These are phyloP conservation scores for Mentha longifolia DNA, from an alignment of 257 asterid species.

Conservation along the genomic window DNA sequence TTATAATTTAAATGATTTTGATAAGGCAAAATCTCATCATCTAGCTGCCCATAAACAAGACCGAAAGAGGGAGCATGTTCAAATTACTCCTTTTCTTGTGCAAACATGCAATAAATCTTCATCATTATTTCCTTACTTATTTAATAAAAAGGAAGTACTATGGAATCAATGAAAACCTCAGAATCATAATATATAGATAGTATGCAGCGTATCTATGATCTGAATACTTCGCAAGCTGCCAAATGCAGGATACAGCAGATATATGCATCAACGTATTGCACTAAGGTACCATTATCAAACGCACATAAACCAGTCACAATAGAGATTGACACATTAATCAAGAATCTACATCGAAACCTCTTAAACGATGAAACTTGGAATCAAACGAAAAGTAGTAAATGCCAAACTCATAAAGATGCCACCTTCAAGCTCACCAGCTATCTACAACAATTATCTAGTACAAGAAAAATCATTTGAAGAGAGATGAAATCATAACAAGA, in stretches of 20 bases:
- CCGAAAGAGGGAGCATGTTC: constrained; percentile 21
- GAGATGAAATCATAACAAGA: not conserved
- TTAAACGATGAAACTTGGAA: constrained; percentile 8
- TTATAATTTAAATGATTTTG: not conserved
- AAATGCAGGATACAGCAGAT: constrained; percentile 8
- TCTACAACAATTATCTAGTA: constrained; percentile 12
- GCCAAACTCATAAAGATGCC: constrained; percentile 16
- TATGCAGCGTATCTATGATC: not conserved
- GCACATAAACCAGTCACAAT: not conserved
- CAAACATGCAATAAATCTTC: not conserved
- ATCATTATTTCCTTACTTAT: not conserved
- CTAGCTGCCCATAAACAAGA: not conserved
- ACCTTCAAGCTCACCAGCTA: constrained; percentile 24
- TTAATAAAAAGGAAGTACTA: not conserved
- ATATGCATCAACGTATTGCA: constrained; percentile 7
- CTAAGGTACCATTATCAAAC: constrained; percentile 6
- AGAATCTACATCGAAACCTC: constrained; percentile 19
- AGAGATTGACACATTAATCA: not conserved
- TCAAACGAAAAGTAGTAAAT: not conserved
- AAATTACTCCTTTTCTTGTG: not conserved
- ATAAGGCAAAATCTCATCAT: not conserved
- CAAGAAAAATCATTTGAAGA: constrained; percentile 16
- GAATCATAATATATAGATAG: not conserved
- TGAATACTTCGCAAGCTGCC: constrained; percentile 15
- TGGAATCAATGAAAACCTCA: not conserved